Conservation (phyloP, 768 basidiomycete genomes). For the Phylloporus rhodoxanthus region DNA sequence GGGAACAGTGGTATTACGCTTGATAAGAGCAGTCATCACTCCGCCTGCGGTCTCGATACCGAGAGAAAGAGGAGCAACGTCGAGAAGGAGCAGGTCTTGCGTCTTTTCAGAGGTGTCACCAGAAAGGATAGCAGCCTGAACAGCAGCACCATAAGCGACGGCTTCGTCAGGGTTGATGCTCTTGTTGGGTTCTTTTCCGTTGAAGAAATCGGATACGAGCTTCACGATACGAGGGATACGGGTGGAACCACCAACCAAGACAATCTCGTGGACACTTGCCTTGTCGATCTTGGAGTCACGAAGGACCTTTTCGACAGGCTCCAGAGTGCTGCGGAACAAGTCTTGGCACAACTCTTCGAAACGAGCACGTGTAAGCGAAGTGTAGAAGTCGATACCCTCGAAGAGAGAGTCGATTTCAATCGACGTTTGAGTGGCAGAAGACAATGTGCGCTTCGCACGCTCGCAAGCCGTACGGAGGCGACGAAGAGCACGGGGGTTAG, state of each 20-base stretch:
- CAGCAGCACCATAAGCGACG: constrained; percentile 97
- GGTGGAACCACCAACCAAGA: constrained; percentile 96
- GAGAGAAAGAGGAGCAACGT: constrained; percentile 83
- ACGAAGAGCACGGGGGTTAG: constrained; percentile 92
- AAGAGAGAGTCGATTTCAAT: constrained; percentile 98
- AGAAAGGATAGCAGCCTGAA: constrained; percentile 96
- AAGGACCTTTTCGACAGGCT: constrained; percentile 97
- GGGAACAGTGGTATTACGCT: constrained; percentile 96
- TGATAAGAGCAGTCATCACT: constrained; percentile 98
- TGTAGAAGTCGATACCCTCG: constrained; percentile 98
- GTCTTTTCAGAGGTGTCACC: constrained; percentile 98
- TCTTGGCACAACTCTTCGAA: constrained; percentile 96
- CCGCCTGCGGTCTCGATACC: constrained; percentile 99
- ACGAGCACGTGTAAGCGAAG: constrained; percentile 94
- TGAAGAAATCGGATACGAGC: constrained; percentile 97
- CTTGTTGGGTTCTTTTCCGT: constrained; percentile 98
- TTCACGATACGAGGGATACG: constrained; percentile 97
- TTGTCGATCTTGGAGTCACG: constrained; percentile 99
- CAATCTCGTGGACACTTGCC: constrained; percentile 91
- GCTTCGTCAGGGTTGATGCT: constrained; percentile 99
- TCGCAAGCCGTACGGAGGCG: constrained; percentile 97
- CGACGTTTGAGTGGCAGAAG: constrained; percentile 92
- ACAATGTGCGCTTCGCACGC: constrained; percentile 97
- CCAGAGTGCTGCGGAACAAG: constrained; percentile 88
- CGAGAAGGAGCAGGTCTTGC: constrained; percentile 91